Base-by-base conservation (phyloP, 768 basidiomycete species). In the Rubroboletus pulcherrimus region DNA sequence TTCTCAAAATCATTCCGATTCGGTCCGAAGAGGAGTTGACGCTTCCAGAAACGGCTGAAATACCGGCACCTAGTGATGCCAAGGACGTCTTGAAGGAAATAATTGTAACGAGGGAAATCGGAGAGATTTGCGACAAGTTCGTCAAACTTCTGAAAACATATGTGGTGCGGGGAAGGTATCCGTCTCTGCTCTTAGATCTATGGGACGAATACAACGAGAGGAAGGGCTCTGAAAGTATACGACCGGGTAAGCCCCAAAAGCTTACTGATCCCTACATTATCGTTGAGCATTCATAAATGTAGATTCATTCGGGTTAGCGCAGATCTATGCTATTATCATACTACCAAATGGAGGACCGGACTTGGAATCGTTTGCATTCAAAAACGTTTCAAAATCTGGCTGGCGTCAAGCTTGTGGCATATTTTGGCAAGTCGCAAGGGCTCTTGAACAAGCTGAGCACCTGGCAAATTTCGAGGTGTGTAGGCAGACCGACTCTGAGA, bases 301-400 rank as follows among this genome's bases (percentile, higher is more conserved):
- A 95, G 94, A 91, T 69, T 80, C 78, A 3, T 90, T 98, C 68
- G 74, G 78, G 8, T 75, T 86, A 15, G 80, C 82, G 0, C 97
- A 98, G 69, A 74, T 83, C 19, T 99, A 98, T 70, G 89, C 86
- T 3, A 86, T 99, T 62, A 87, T 99, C 54, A 85, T 97, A 17
- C 78, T 98, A 47, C 86, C 89, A 1, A 90, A 98, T 65, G 93
- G 89, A 21, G 97, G 97, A 0, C 81, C 83, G 3, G 97, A 98
- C 70, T 78, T 99, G 33, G 97, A 99, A 69, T 79, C 87, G 6
- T 95, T 88, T 72, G 77, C 76, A 15, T 94, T 98, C 69, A 73
- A 63, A 46, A 75, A 77, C 39, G 63, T 79, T 5, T 68, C 72
- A 30, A 87, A 83, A 71, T 73, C 65, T 21, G 89, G 71, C 80